Evolutionary conservation across 768 basidiomycete species (phyloP), one percentile per base, ranked within the genome.

Genomic region (Coprinopsis cinerea): DNA sequence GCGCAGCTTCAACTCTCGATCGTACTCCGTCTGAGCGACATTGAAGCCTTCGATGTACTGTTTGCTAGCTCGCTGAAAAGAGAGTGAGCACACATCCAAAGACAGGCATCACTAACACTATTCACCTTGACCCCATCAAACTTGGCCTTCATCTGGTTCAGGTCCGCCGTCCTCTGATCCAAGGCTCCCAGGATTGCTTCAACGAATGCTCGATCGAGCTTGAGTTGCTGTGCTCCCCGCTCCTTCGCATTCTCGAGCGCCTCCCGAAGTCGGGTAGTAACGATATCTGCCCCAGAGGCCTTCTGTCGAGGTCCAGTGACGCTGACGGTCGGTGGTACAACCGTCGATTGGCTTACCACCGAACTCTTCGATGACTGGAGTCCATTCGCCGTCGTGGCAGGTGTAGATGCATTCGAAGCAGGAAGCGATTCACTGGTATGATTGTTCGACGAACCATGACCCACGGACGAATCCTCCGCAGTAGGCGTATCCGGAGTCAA

Each of bases 11-110:
- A 93, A 75, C 65, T 98, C 96, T 45, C 81, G 81, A 61, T 97
- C 94, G 62, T 95, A 97, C 62, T 98, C 96, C 36, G 86, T 85
- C 57, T 93, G 89, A 1, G 95, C 93, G 22, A 94, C 92, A 0
- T 84, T 85, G 35, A 99, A 72, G 35, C 96, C 96, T 54, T 93
- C 88, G 48, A 93, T 88, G 53, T 89, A 94, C 55, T 92, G 88
- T 55, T 88, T 87, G 61, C 92, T 96, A 42, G 88, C 83, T 44
- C 95, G 76, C 95, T 99, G 61, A 27, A 26, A 42, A 46, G 40
- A 15, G 46, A 35, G 42, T 47, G 46, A 36, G 41, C 39, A 37
- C 50, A 22, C 36, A 30, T 34, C 13, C 20, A 28, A 25, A 24
- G 45, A 47, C 4, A 44, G 34, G 30, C 17, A 39, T 52, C 37